Conservation (phyloP, 768 basidiomycete species). For the Termitomyces sp. region DNA sequence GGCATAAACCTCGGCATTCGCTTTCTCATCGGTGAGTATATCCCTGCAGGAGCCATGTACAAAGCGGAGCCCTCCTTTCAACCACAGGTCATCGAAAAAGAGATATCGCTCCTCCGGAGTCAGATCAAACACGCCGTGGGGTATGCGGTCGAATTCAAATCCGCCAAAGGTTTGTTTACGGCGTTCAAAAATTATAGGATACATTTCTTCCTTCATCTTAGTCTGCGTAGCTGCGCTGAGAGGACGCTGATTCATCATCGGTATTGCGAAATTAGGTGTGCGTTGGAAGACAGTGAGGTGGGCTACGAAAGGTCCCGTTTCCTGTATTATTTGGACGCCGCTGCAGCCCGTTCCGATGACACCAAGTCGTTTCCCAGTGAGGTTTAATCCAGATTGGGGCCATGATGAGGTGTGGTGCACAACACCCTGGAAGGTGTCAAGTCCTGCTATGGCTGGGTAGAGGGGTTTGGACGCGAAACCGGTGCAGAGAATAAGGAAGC, state of each 20-base stretch:
- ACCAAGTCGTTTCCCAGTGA: conserved; percentile 19
- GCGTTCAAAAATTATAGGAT: conserved; percentile 15
- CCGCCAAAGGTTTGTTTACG: conserved; percentile 16
- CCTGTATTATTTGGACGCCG: conserved; percentile 22
- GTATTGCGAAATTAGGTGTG: conserved; percentile 18
- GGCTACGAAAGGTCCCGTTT: conserved; percentile 12
- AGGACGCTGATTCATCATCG: conserved; percentile 17
- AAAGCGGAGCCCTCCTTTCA: conserved; percentile 16
- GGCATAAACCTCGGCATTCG: conserved; percentile 15
- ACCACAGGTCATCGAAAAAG: conserved; percentile 16
- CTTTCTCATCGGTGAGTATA: conserved; percentile 8
- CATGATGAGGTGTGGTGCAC: conserved; percentile 18
- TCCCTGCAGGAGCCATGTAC: conserved; percentile 14
- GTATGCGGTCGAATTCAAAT: conserved; percentile 4
- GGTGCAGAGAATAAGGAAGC: conserved; percentile 19
- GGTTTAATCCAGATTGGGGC: conserved; percentile 16
- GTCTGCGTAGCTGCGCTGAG: conserved; percentile 9
- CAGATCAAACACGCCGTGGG: conserved; percentile 8
- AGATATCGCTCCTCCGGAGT: conserved; percentile 17
- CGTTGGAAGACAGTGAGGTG: conserved; percentile 24
- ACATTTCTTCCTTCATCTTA: conserved; percentile 12
- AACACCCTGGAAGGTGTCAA: conserved; percentile 18
- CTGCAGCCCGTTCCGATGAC: conserved; percentile 22
- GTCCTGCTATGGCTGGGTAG: conserved; percentile 15
- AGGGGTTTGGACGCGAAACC: conserved; percentile 20